Conservation (phyloP, 83 land plant species). For the Larix sibirica region DNA sequence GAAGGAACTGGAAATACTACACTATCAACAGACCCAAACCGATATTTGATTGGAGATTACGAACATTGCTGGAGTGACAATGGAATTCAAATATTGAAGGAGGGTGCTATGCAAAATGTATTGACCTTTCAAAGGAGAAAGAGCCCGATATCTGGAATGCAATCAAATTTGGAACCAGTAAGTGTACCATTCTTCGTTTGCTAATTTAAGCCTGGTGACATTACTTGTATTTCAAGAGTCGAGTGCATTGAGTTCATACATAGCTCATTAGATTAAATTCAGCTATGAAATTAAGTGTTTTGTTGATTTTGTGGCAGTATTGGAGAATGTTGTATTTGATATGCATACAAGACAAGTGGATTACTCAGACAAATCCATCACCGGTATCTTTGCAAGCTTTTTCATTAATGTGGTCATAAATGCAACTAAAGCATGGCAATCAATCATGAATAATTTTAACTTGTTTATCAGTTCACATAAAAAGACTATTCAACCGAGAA, state of each 20-base stretch:
- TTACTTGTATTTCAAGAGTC: slow-evolving; percentile 4
- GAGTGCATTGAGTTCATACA: neutral
- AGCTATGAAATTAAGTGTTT: neutral
- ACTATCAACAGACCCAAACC: slow-evolving; percentile 25
- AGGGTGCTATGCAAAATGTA: slow-evolving; percentile 28
- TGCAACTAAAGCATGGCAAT: neutral
- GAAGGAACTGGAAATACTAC: slow-evolving; percentile 30
- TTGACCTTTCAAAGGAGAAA: slow-evolving; percentile 25
- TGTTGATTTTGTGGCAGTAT: slow-evolving; percentile 16
- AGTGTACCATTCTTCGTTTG: neutral
- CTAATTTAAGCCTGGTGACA: neutral
- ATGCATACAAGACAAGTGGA: slow-evolving; percentile 25
- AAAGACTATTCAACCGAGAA: neutral
- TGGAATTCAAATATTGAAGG: slow-evolving; percentile 30
- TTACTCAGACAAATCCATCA: slow-evolving; percentile 20
- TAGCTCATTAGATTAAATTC: neutral
- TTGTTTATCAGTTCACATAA: neutral
- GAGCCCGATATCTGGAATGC: slow-evolving; percentile 30
- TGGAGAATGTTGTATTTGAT: slow-evolving; percentile 33
- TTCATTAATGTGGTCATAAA: too few relatives aligned
- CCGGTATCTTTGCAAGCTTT: slow-evolving; percentile 9
- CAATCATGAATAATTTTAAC: neutral
- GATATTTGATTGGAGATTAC: slow-evolving; percentile 28
- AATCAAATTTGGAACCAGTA: slow-evolving; percentile 27
- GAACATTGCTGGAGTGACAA: slow-evolving; percentile 31